A percentile compares a stretch with the other conserved stretches of the same genome.
These are phyloP conservation scores for Wickerhamomyces hampshirensis DNA, from an alignment of 805 yeast genomes.

Conservation along the genomic window DNA sequence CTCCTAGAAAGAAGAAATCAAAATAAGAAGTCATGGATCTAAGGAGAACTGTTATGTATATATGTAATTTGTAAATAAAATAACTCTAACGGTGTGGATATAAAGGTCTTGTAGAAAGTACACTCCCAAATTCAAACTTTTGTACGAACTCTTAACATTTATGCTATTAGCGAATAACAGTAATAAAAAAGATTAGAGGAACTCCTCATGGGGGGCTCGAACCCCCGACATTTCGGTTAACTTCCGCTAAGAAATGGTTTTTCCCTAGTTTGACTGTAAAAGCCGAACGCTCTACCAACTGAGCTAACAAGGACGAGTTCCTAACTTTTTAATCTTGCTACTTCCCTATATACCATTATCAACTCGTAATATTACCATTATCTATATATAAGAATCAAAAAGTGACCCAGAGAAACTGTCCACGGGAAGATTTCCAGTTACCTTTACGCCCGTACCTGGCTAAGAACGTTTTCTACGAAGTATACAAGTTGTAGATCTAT, in stretches of 20 bases:
- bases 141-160: neutral
- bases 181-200: slow-evolving; percentile 8
- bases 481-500: neutral
- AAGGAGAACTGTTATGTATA: neutral
- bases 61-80: neutral
- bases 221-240: slow-evolving; percentile 28
- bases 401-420: too few relatives aligned
- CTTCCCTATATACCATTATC: neutral
- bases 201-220: slow-evolving; percentile 30
- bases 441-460: neutral
- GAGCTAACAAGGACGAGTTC: slow-evolving; percentile 29
- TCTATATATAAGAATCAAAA: too few relatives aligned
- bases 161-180: too few relatives aligned
- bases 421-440: too few relatives aligned
- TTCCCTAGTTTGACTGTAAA: slow-evolving; percentile 22
- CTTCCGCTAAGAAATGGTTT: slow-evolving; percentile 9
- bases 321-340: slow-evolving; percentile 1
- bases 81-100: slow-evolving; percentile 1
- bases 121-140: neutral
- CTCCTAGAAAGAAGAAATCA: slow-evolving; percentile 21
- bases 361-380: neutral
- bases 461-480: too few relatives aligned
- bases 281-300: slow-evolving; percentile 29
- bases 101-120: neutral
- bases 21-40: slow-evolving; percentile 22